Evolutionary conservation across 192 early-diverging fungal species (phyloP), one percentile per base, ranked within the genome.

Genomic region (Backusella westeae): DNA sequence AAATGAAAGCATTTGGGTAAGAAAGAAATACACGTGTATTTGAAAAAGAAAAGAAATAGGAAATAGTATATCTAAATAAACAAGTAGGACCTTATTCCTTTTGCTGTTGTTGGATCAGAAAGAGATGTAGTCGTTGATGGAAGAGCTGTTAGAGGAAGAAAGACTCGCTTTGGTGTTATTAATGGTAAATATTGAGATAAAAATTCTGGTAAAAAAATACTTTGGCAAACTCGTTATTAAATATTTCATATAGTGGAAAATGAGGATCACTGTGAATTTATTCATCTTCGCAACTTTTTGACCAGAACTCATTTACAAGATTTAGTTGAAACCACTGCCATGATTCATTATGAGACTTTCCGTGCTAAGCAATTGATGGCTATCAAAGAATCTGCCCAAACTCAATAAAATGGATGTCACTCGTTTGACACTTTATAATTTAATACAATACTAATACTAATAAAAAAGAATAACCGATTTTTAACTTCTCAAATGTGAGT

Each of bases 281-380:
- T 94, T 65, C 93, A 94, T 74, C 90, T 99, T 75, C 93, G 97
- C 83, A 94, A 98, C 87, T 93, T 95, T 83, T 85, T 94, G 77
- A 91, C 90, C 23, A 75, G 79, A 85, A 97, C 96, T 32, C 97
- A 99, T 82, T 81, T 99, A 66, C 93, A 96, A 76, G 97, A 99
- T 77, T 85, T 99, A 79, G 91, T 97, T 76, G 97, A 99, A 79
- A 94, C 94, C 42, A 99, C 97, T 14, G 88, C 93, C 6, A 87
- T 91, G 78, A 89, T 96, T 69, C 96, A 97, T 83, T 99, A 99
- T 87, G 96, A 99, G 86, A 87, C 91, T 39, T 99, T 96, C 94
- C 90, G 97, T 67, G 93, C 87, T 23, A 89, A 89, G 80, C 87
- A 89, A 75, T 73, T 89, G 73, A 78, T 89, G 73, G 87, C 87